phyloP scores from a whole-genome alignment of 2,329 filamentous ascomycete species.

The Capronia americana region DNA sequence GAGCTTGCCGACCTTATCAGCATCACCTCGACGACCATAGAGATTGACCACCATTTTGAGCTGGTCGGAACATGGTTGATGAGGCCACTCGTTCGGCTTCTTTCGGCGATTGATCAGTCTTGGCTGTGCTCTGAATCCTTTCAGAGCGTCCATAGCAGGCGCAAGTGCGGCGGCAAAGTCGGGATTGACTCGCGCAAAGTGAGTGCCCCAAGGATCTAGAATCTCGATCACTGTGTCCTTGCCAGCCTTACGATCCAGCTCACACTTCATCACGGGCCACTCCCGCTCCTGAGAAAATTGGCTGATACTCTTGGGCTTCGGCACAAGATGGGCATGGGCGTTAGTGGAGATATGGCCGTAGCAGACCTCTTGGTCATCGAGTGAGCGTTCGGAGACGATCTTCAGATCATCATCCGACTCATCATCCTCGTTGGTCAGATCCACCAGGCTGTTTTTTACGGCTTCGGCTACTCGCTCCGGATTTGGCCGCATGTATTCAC shows the following conservation, averaged over 20 bases:
- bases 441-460: constrained; percentile 55
- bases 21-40: constrained; percentile 75
- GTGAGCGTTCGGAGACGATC: constrained; percentile 34
- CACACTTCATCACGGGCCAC: constrained; percentile 40
- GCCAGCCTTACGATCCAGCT: constrained; percentile 27
- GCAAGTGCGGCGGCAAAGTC: constrained; percentile 71
- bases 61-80: constrained; percentile 65
- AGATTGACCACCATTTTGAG: constrained; percentile 75
- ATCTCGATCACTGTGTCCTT: constrained; percentile 68
- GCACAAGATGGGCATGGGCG: constrained; percentile 36
- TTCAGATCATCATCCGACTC: constrained; percentile 57
- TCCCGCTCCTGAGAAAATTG: constrained; percentile 30
- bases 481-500: constrained; percentile 70
- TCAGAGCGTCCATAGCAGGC: constrained; percentile 72
- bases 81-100: constrained; percentile 67
- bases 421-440: constrained; percentile 34
- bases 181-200: constrained; percentile 78
- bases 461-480: constrained; percentile 58
- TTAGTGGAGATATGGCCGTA: constrained; percentile 36
- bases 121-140: constrained; percentile 72
- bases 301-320: constrained; percentile 34
- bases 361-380: constrained; percentile 39
- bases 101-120: constrained; percentile 72
- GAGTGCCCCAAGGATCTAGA: constrained; percentile 71
- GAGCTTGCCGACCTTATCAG: constrained; percentile 69